A percentile compares a stretch with the other conserved stretches of the same genome.
Evolutionary conservation across 2,329 filamentous ascomycete genomes (phyloP).

Genomic region (Alternaria sp.): DNA sequence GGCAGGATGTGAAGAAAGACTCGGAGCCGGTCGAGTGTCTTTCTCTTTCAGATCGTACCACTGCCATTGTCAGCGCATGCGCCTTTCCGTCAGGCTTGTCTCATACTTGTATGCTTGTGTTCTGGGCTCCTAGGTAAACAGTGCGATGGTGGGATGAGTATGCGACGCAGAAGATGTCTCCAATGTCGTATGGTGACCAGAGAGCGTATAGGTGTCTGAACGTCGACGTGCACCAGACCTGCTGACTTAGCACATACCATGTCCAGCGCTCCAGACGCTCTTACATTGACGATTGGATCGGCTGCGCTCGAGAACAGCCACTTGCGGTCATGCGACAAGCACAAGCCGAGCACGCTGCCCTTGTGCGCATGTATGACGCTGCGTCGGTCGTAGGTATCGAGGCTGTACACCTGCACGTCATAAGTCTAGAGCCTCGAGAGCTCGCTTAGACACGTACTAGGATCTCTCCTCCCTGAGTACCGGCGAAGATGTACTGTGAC

Average conservation of each 20-base stretch:
- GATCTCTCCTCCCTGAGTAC: slow-evolving; percentile 93
- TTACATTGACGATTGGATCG: slow-evolving; percentile 87
- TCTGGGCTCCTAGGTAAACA: slow-evolving; percentile 91
- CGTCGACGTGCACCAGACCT: slow-evolving; percentile 81
- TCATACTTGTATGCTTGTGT: slow-evolving; percentile 75
- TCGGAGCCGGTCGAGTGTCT: slow-evolving; percentile 65
- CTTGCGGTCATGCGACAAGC: slow-evolving; percentile 75
- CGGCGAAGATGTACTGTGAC: slow-evolving; percentile 83
- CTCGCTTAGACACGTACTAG: slow-evolving; percentile 60
- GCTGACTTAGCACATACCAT: slow-evolving; percentile 15
- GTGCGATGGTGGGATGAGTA: slow-evolving; percentile 83
- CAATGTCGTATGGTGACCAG: slow-evolving; percentile 92
- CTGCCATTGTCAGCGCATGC: slow-evolving; percentile 43
- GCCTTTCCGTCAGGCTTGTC: not conserved
- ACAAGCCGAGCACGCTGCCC: slow-evolving; percentile 86
- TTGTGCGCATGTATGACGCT: slow-evolving; percentile 86
- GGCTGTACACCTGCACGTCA: slow-evolving; percentile 72
- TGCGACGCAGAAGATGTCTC: slow-evolving; percentile 93
- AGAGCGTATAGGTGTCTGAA: slow-evolving; percentile 85
- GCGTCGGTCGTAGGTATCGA: slow-evolving; percentile 84
- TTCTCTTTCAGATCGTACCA: slow-evolving; percentile 82
- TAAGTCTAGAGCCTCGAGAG: slow-evolving; percentile 23
- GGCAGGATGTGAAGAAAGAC: slow-evolving; percentile 74
- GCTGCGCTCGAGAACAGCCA: slow-evolving; percentile 92
- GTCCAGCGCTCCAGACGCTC: slow-evolving; percentile 9